Percentiles rank a stretch among this genome's conserved stretches.
Conservation (phyloP, 495 filamentous ascomycete species). For the Aspergillus taichungensis region DNA sequence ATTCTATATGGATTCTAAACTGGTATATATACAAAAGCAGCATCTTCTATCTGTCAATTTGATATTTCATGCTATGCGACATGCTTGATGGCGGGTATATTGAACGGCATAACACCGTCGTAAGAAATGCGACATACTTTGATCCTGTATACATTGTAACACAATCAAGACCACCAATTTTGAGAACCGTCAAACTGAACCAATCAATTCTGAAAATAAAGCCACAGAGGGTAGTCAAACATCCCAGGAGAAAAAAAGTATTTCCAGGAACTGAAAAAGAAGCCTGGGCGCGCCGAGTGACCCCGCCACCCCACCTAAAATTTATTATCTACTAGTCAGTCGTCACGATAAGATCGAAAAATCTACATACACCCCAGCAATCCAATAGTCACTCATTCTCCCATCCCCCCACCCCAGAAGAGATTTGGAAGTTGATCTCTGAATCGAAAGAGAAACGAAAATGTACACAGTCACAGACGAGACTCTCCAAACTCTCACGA, state of each 20-base stretch:
- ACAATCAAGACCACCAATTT: no score
- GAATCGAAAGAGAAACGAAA: neutral
- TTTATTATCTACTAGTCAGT: conserved; percentile 16
- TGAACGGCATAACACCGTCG: no score
- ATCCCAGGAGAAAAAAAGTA: neutral
- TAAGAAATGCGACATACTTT: no score
- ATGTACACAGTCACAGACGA: conserved; percentile 14
- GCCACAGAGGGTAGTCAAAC: no score
- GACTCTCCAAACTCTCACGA: conserved; percentile 54
- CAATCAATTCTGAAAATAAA: no score
- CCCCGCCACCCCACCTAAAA: conserved; percentile 29
- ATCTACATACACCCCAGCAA: neutral
- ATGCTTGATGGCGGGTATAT: neutral
- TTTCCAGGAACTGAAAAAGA: conserved; percentile 6
- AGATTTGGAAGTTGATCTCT: neutral
- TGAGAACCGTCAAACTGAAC: no score
- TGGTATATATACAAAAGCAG: no score
- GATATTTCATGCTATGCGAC: neutral
- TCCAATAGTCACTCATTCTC: neutral
- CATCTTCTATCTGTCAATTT: no score
- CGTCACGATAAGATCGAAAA: conserved; percentile 25
- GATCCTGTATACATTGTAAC: no score
- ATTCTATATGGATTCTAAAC: no score
- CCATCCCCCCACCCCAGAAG: neutral
- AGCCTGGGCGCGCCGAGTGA: conserved; percentile 6